These are phyloP conservation scores for Ganoderma lingzhi DNA, from an alignment of 1,284 basidiomycete species.

Conservation along the genomic window DNA sequence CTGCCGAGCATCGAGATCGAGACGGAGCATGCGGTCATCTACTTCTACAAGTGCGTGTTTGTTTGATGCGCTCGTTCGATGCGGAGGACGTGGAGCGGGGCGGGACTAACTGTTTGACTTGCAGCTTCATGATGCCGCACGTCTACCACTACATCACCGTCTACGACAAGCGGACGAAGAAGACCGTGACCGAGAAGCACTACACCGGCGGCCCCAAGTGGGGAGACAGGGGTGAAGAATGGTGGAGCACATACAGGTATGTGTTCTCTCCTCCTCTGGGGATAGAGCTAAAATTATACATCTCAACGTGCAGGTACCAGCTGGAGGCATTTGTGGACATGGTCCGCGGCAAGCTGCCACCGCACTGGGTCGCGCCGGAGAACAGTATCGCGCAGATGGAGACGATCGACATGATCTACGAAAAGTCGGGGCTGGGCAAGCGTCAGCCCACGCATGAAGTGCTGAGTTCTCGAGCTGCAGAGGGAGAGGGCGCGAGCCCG, in stretches of 20 bases:
- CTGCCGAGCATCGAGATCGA: slow-evolving; percentile 40
- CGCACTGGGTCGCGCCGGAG: slow-evolving; percentile 58
- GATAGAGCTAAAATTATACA: slow-evolving; percentile 30
- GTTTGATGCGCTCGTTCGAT: slow-evolving; percentile 20
- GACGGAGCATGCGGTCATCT: slow-evolving; percentile 50
- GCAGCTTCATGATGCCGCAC: slow-evolving; percentile 43
- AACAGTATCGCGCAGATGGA: slow-evolving; percentile 61
- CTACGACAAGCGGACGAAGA: slow-evolving; percentile 32
- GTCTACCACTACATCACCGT: slow-evolving; percentile 54
- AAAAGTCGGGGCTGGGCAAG: slow-evolving; percentile 44
- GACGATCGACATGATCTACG: slow-evolving; percentile 63
- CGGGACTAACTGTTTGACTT: neutral
- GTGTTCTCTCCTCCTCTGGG: slow-evolving; percentile 40
- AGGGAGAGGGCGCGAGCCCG: neutral
- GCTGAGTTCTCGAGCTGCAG: neutral
- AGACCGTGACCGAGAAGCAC: slow-evolving; percentile 32
- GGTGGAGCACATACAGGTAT: slow-evolving; percentile 58
- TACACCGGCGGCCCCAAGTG: slow-evolving; percentile 44
- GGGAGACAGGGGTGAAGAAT: slow-evolving; percentile 55
- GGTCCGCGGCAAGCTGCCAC: slow-evolving; percentile 55
- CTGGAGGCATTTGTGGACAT: slow-evolving; percentile 66
- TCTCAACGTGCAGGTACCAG: slow-evolving; percentile 58
- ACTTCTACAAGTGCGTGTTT: slow-evolving; percentile 42
- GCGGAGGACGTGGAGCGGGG: neutral
- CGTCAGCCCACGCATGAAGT: slow-evolving; percentile 18